phyloP scores from a whole-genome alignment of 2,329 filamentous ascomycete species.

The Fusarium avenaceum region DNA sequence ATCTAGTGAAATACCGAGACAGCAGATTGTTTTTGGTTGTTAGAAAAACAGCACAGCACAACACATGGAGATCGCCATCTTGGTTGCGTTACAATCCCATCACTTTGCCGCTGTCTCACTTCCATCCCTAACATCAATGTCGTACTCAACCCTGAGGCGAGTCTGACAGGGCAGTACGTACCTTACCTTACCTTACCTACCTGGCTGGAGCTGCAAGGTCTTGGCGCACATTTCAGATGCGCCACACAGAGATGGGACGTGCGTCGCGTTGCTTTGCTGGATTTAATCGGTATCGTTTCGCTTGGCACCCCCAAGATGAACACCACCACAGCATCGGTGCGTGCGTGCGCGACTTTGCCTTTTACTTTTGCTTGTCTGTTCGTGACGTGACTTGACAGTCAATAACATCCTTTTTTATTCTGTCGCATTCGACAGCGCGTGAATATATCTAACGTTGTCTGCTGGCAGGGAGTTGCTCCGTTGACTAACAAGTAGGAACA shows the following conservation, averaged over 20 bases:
- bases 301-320: slow-evolving; percentile 42
- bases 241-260: slow-evolving; percentile 31
- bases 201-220: slow-evolving; percentile 6
- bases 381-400: neutral
- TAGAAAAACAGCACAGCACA: neutral
- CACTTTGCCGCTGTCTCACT: slow-evolving; percentile 33
- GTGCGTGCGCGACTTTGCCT: slow-evolving; percentile 39
- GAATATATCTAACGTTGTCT: neutral
- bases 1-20: neutral
- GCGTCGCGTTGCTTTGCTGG: slow-evolving; percentile 39
- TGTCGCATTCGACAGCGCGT: slow-evolving; percentile 1
- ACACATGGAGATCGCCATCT: slow-evolving; percentile 6
- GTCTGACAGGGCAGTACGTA: slow-evolving; percentile 28
- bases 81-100: slow-evolving; percentile 18
- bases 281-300: slow-evolving; percentile 43
- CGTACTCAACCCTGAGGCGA: slow-evolving; percentile 19
- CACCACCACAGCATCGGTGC: slow-evolving; percentile 30
- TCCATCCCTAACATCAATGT: slow-evolving; percentile 31
- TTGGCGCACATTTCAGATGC: slow-evolving; percentile 37
- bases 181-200: neutral
- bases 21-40: neutral
- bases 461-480: too few relatives aligned
- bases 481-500: too few relatives aligned
- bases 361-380: slow-evolving; percentile 11
- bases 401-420: neutral